Conservation (phyloP, 306 rosid species). For the Lathyrus tuberosus region DNA sequence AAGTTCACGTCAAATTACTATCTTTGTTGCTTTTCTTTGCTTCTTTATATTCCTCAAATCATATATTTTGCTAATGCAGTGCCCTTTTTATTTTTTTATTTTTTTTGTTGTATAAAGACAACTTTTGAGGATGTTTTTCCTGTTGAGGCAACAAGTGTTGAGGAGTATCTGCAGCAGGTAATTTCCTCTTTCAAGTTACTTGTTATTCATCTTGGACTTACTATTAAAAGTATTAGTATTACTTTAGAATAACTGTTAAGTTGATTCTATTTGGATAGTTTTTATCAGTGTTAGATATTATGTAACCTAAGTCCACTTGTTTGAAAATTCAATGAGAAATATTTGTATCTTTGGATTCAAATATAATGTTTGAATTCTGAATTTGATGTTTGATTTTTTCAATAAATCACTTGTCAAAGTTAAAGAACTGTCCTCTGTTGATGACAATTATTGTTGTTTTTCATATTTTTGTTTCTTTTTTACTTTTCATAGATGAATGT, state of each 20-base stretch:
- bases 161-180: constrained; percentile 99
- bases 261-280: constrained; percentile 22
- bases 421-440: not conserved
- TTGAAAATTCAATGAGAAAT: constrained; percentile 24
- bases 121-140: constrained; percentile 98
- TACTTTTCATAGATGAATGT: constrained; percentile 3
- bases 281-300: constrained; percentile 19
- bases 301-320: not conserved
- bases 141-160: constrained; percentile 94
- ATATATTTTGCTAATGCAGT: constrained; percentile 37
- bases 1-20: constrained; percentile 23
- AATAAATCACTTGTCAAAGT: constrained; percentile 10
- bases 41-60: not conserved
- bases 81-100: no score
- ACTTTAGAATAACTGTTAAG: not conserved
- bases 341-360: constrained; percentile 22
- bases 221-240: constrained; percentile 2
- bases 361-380: constrained; percentile 15
- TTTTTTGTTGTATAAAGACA: constrained; percentile 56
- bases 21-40: constrained; percentile 13
- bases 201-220: constrained; percentile 10
- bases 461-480: constrained; percentile 24
- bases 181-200: constrained; percentile 32
- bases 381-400: constrained; percentile 14
- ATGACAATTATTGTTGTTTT: constrained; percentile 20